Base-by-base conservation (phyloP, 192 early-diverging fungal genomes). In the Coemansia furcata region DNA sequence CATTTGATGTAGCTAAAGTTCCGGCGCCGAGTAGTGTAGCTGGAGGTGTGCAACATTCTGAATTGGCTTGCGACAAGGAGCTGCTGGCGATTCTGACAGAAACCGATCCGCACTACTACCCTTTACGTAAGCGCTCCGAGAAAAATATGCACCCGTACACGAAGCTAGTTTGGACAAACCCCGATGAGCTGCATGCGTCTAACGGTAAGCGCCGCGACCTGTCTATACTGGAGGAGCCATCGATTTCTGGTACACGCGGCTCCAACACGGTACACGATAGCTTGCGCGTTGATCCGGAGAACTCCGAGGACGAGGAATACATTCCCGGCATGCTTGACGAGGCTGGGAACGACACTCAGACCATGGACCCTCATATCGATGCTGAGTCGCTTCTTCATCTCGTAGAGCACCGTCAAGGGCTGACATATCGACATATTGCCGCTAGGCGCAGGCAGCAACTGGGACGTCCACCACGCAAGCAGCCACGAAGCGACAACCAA, bases 101-200 rank as follows among this genome's bases (percentile, higher is more conserved):
- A 15, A 19, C 68, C 0, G 52, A 65, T 36, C 60, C 66, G 26
- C 66, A 66, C 57, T 49, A 52, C 38, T 82, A 82, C 30, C 74
- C 79, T 2, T 54, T 82, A 11, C 79, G 79, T 23, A 67, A 60
- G 30, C 74, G 79, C 26, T 71, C 65, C 23, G 79, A 82, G 35
- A 82, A 70, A 39, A 82, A 82, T 30, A 65, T 77, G 21, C 74
- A 76, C 21, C 79, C 79, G 3, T 82, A 82, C 39, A 82, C 79
- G 29, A 76, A 76, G 58, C 71, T 76, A 5, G 74, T 73, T n/a
- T 82, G 79, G 79, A 82, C 74, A 4, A 60, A 82, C 21, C 71
- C 71, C 4, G 62, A 42, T 12, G 79, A 73, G 4, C 38, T 77
- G 38, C 57, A 29, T 12, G 23, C 43, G n/a, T 17, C 33, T 4